A percentile compares a stretch with the other conserved stretches of the same genome.
phyloP scores from a whole-genome alignment of 108 stramenopile genomes.

The Discostella stelligeroides region DNA sequence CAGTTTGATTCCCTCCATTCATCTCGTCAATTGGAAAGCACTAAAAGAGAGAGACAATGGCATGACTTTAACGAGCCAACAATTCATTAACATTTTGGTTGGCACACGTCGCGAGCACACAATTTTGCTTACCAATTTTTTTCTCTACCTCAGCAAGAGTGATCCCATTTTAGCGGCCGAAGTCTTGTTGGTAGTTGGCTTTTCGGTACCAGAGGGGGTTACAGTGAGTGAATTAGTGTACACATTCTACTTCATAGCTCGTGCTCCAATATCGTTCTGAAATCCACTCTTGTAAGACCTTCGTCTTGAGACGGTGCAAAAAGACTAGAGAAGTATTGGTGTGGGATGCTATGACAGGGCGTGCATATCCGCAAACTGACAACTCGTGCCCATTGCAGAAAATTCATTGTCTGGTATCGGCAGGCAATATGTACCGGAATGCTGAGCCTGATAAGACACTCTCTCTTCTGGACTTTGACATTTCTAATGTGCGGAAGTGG shows the following conservation, averaged over 20 bases:
- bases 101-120: constrained; percentile 81
- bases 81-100: constrained; percentile 74
- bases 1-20: constrained; percentile 66
- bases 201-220: constrained; percentile 62
- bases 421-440: constrained; percentile 46
- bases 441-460: constrained; percentile 19
- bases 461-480: constrained; percentile 27
- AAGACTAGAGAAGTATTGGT: constrained; percentile 37
- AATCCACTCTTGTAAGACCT: constrained; percentile 24
- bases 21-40: constrained; percentile 58
- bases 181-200: constrained; percentile 62
- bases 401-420: constrained; percentile 57
- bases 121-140: constrained; percentile 69
- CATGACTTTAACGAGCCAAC: constrained; percentile 68
- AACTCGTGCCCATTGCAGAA: constrained; percentile 59
- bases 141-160: constrained; percentile 55
- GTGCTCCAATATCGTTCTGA: constrained; percentile 9
- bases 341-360: constrained; percentile 71
- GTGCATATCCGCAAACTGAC: constrained; percentile 51
- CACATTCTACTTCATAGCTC: background rate
- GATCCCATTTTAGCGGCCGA: constrained; percentile 29
- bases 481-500: constrained; percentile 39
- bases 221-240: constrained; percentile 35
- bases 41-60: constrained; percentile 53
- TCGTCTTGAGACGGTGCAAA: constrained; percentile 33